phyloP scores from a whole-genome alignment of 441 rosid genomes.

The Adansonia madagascariensis region DNA sequence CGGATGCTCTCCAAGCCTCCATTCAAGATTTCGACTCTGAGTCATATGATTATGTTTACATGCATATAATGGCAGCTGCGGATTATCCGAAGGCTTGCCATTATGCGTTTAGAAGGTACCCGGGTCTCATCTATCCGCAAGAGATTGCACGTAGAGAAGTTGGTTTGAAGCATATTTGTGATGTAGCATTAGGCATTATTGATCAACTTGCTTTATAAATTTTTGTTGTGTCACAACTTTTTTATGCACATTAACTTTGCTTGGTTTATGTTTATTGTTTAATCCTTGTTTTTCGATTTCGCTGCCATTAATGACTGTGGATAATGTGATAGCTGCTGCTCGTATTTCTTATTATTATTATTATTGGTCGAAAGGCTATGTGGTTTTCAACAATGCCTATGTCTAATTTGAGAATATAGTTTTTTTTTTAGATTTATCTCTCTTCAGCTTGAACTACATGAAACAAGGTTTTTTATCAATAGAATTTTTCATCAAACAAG shows the following conservation, averaged over 20 bases:
- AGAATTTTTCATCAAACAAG: no score
- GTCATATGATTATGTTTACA: constrained; percentile 66
- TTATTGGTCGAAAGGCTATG: neutral
- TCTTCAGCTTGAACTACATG: no score
- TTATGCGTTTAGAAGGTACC: constrained; percentile 52
- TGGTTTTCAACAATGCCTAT: neutral
- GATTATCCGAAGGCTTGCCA: constrained; percentile 79
- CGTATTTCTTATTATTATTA: neutral
- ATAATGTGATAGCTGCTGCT: neutral
- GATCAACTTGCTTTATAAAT: constrained; percentile 45
- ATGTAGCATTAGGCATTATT: constrained; percentile 66
- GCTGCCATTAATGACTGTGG: neutral
- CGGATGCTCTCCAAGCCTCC: constrained; percentile 56
- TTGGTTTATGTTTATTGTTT: constrained; percentile 6
- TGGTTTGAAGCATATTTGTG: constrained; percentile 68
- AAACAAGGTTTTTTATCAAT: no score
- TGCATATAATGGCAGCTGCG: constrained; percentile 68
- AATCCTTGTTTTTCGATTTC: neutral
- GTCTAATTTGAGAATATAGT: neutral
- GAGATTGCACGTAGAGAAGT: constrained; percentile 64
- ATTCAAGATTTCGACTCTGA: constrained; percentile 53
- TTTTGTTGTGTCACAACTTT: neutral
- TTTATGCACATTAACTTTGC: neutral
- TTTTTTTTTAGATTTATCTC: no score
- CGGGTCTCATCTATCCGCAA: constrained; percentile 55